Percentiles rank a stretch among this genome's conserved stretches.
Conservation (phyloP, 139 green algal species). For the Tetratostichococcus sp. region DNA sequence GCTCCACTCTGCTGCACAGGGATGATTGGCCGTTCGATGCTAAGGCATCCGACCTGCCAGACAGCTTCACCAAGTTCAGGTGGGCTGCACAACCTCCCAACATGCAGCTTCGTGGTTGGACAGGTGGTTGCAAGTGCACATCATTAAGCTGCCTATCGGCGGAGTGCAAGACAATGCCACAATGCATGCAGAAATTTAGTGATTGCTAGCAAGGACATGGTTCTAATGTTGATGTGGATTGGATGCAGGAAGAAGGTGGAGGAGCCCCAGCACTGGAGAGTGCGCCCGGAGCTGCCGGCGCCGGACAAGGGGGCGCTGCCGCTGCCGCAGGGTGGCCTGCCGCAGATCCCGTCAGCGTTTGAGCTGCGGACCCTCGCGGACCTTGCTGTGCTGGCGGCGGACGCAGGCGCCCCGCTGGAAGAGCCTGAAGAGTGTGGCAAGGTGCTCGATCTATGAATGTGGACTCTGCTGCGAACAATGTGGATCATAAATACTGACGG, state of each 20-base stretch:
- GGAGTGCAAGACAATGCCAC: no score
- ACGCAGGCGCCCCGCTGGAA: not conserved
- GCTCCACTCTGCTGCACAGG: conserved; percentile 79
- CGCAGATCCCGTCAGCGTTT: not conserved
- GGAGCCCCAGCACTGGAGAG: conserved; percentile 30
- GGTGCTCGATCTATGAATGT: not conserved
- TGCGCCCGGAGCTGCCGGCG: conserved; percentile 44
- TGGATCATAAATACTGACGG: no score
- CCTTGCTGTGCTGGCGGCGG: not conserved
- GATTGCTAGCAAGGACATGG: no score
- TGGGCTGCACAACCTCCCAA: no score
- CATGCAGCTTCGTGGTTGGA: no score
- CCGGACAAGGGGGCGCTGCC: conserved; percentile 12
- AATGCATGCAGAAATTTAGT: no score
- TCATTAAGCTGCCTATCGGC: no score
- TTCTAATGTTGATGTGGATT: no score
- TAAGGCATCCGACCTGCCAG: conserved; percentile 54
- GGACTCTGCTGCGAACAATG: no score
- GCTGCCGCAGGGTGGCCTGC: conserved; percentile 12
- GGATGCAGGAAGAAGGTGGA: conserved; percentile 14
- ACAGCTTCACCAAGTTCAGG: conserved; percentile 90
- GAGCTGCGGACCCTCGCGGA: not conserved
- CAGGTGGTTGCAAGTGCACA: no score
- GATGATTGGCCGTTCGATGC: conserved; percentile 82
- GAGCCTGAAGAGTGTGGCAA: not conserved